Evolutionary conservation across 352 stramenopile species (phyloP), one percentile per base, ranked within the genome.

Genomic region (Phytophthora melonis): DNA sequence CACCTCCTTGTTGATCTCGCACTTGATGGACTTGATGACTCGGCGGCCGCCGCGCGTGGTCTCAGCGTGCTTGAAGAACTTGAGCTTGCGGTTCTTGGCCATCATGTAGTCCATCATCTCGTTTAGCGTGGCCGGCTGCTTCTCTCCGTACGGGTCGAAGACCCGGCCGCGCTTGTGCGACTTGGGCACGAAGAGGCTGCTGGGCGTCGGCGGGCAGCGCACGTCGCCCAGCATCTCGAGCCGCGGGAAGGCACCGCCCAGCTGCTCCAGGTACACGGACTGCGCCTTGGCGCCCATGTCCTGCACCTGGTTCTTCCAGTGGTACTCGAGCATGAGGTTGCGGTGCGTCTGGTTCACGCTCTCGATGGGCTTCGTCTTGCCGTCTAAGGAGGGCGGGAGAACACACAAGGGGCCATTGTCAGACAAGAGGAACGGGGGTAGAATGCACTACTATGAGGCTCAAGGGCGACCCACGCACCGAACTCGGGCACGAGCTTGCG

Each of bases 41-140:
- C 88, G 88, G n/a, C 89, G 88, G 13, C 89, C 89, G 21, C 89
- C 89, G 25, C 89, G 84, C 34, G 89, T 96, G 14, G 89, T 96
- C 75, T 96, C 89, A 10, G 86, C 82, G 50, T 95, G 89, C 72
- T 96, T 96, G 71, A 92, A 95, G 61, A 96, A 96, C 77, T 95
- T 95, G 77, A 94, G 86, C 62, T 94, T 94, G 64, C 88, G 87
- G 66, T 94, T 96, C 65, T 93, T 93, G 60, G 83, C 85, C 85
- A 94, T 94, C 82, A 96, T 91, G 66, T 85, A 96, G 70, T 96
- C 89, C 89, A 96, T 95, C 89, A 96, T 96, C 62, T 96, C 88
- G 55, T 93, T 93, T 49, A 96, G 78, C 21, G 86, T 95, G 32
- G 82, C 83, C 13, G 89, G 89, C 67, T 95, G 88, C 61, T 95